Evolutionary conservation across 371 early-diverging fungal genomes (phyloP).

Genomic region (Mucor piriformis): DNA sequence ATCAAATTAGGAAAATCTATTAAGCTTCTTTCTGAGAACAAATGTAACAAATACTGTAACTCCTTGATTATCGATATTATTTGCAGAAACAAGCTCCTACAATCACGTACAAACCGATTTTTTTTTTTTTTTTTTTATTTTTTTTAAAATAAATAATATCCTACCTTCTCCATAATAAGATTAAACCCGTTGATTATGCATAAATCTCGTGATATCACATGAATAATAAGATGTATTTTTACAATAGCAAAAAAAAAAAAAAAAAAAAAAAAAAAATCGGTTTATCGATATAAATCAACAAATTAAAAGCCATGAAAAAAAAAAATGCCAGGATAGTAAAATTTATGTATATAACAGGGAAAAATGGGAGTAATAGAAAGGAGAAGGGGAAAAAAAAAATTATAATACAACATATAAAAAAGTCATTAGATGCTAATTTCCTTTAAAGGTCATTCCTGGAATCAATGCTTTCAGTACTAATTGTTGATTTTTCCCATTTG

Average conservation of each 20-base stretch:
- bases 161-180: too few relatives aligned
- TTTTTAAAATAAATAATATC: too few relatives aligned
- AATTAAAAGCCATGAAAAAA: not conserved
- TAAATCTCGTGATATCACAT: not conserved
- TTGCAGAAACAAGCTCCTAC: not conserved
- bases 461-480: not conserved
- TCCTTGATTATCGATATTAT: not conserved
- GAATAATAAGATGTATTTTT: not conserved
- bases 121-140: too few relatives aligned
- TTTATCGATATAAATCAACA: not conserved
- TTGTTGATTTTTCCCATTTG: not conserved
- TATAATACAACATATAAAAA: not conserved
- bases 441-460: not conserved
- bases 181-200: not conserved
- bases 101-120: not conserved
- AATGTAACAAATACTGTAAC: not conserved
- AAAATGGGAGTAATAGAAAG: not conserved
- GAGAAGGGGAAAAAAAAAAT: not conserved
- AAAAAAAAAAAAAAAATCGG: too few relatives aligned
- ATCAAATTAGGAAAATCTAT: too few relatives aligned
- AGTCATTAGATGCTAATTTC: not conserved
- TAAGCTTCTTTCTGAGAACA: not conserved
- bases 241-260: too few relatives aligned
- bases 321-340: constrained; percentile 1
- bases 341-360: not conserved